Base-by-base conservation (phyloP, 441 rosid genomes). In the Kokia cookei region DNA sequence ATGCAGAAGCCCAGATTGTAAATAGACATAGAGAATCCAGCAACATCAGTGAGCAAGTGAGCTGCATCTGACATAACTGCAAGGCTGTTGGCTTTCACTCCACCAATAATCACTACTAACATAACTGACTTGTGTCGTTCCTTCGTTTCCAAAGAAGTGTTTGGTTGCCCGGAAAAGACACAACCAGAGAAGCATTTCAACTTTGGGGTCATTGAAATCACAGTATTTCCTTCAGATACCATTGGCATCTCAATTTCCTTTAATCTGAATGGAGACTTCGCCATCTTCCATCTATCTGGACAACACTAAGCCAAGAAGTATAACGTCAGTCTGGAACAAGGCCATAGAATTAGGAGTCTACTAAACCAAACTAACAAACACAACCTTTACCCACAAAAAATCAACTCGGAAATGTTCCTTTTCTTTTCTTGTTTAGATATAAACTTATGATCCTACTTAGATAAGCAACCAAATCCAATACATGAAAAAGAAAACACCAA, bases 41-140 rank as follows among this genome's bases (percentile, higher is more conserved):
- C 85, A 17, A 88, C 82, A 81, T 90, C 92, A 1, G 87, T 82
- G n/a, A 90, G 81, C 84, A 83, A 83, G 86, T 85, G 94, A 1
- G 89, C 94, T 67, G 96, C 93, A 77, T 93, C 90, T 0, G 96
- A 84, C 73, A 88, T 79, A 11, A 88, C 85, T 42, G 96, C 94
- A 37, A 93, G 94, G 58, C 96, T 93, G 79, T 91, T 87, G 26
- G 98, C 94, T 79, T 88, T 85, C 13, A 85, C 48, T 4, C 96
- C 97, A 42, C 97, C 98, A 15, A 87, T 55, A 37, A 91, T 80
- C 79, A 90, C 88, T 19, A 84, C 86, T 0, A 78, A 53, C 94
- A 91, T 89, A 2, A 86, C 90, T 4, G 91, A 86, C 55, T 84
- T 89, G 5, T 81, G 78, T 7, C 89, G 79, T 71, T 89, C 84